Percentiles rank a stretch among this genome's conserved stretches.
Evolutionary conservation across 345 rosid genomes (phyloP).

Genomic region (Clausena lansium): DNA sequence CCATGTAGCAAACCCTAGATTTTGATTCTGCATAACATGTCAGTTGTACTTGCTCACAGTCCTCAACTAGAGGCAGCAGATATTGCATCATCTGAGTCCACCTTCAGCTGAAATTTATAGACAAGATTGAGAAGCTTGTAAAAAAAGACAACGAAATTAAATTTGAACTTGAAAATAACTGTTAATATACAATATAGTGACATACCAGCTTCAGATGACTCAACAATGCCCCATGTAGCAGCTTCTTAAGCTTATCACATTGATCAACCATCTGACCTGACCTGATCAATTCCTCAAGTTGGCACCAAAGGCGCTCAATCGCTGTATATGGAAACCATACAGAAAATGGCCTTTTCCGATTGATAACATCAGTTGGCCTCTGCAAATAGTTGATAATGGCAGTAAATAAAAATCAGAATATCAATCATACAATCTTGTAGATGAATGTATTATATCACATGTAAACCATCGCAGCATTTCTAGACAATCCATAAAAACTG

Average conservation of each 20-base stretch:
- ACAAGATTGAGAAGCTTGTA: background rate
- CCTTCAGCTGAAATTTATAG: slow-evolving; percentile 59
- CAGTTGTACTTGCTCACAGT: background rate
- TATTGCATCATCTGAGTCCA: slow-evolving; percentile 69
- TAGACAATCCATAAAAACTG: background rate
- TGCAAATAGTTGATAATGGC: slow-evolving; percentile 30
- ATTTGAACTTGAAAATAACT: slow-evolving; percentile 3
- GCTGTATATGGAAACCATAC: slow-evolving; percentile 84
- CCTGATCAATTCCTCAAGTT: slow-evolving; percentile 55
- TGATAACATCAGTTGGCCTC: slow-evolving; percentile 70
- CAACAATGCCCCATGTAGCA: slow-evolving; percentile 57
- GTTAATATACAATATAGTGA: background rate
- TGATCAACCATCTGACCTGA: slow-evolving; percentile 72
- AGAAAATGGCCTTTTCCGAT: slow-evolving; percentile 68
- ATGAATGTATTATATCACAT: background rate
- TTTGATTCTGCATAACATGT: background rate
- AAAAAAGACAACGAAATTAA: background rate
- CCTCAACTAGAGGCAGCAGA: slow-evolving; percentile 34
- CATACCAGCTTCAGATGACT: slow-evolving; percentile 80
- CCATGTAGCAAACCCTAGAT: background rate
- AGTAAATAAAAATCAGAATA: slow-evolving; percentile 10
- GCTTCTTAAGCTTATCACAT: slow-evolving; percentile 63
- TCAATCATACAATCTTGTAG: background rate
- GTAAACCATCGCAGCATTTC: background rate
- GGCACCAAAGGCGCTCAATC: slow-evolving; percentile 75